These are phyloP conservation scores for Kondoa subrosea DNA, from an alignment of 768 basidiomycete genomes.

Conservation along the genomic window DNA sequence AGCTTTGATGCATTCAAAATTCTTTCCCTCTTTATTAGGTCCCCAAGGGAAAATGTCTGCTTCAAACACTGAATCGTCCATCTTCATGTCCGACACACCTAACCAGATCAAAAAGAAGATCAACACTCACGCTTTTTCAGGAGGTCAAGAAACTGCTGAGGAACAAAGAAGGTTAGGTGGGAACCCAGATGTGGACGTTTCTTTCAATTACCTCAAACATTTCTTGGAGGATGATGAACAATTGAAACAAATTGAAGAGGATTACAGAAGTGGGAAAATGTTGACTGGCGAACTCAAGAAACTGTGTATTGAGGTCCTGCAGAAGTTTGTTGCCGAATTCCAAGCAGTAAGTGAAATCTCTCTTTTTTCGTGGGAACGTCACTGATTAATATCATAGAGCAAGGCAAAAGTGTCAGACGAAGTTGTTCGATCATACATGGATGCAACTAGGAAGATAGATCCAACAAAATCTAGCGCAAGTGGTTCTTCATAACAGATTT, in stretches of 20 bases:
- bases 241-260: constrained; percentile 60
- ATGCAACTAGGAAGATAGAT: constrained; percentile 56
- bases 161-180: constrained; percentile 78
- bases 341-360: constrained; percentile 45
- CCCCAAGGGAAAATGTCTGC: constrained; percentile 99
- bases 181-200: constrained; percentile 83
- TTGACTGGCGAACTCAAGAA: constrained; percentile 84
- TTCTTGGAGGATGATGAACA: constrained; percentile 92
- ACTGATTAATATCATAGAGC: constrained; percentile 39
- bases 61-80: constrained; percentile 75
- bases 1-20: constrained; percentile 76
- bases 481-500: too few relatives aligned
- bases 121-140: constrained; percentile 86
- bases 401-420: constrained; percentile 66
- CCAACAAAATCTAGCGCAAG: constrained; percentile 9
- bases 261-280: constrained; percentile 72
- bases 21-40: constrained; percentile 95
- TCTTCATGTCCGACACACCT: constrained; percentile 86
- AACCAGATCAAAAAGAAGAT: constrained; percentile 96
- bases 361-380: constrained; percentile 1
- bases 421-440: constrained; percentile 60
- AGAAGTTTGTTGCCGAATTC: constrained; percentile 66
- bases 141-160: constrained; percentile 88
- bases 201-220: constrained; percentile 86
- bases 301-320: constrained; percentile 63